Percentiles rank a stretch among this genome's conserved stretches.
Conservation (phyloP, 208 protist species). For the Acanthamoeba castellanii region DNA sequence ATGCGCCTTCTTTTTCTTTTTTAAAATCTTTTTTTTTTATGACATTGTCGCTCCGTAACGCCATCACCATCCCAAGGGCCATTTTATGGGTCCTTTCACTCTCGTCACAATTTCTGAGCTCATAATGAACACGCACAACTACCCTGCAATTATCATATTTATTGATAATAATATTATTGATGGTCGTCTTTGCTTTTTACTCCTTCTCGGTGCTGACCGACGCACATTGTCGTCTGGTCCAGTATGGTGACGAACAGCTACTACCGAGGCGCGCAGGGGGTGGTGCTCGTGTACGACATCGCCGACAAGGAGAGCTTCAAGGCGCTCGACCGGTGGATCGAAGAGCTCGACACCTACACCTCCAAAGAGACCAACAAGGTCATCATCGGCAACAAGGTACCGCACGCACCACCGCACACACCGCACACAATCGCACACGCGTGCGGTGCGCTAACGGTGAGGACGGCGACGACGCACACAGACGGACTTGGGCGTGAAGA, state of each 20-base stretch:
- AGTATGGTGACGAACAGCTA: slow-evolving; percentile 38
- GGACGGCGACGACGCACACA: no score
- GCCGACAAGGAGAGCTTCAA: slow-evolving; percentile 55
- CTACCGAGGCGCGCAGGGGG: slow-evolving; percentile 4
- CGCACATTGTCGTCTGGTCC: no score
- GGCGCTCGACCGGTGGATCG: slow-evolving; percentile 40
- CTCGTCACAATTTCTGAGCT: no score
- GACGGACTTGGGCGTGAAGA: neutral
- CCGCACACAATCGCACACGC: neutral
- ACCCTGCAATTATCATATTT: no score
- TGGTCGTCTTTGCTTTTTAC: no score
- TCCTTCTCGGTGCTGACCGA: no score
- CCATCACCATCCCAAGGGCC: neutral
- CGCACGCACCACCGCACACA: neutral
- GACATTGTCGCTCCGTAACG: neutral
- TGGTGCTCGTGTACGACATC: slow-evolving; percentile 49
- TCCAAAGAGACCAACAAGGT: slow-evolving; percentile 55
- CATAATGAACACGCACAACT: no score
- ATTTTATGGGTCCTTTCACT: no score
- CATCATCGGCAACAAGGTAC: slow-evolving; percentile 43
- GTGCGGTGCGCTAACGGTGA: neutral
- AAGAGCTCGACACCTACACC: slow-evolving; percentile 37
- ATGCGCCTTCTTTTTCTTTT: no score
- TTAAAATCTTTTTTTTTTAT: neutral
- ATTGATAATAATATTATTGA: no score